Evolutionary conservation across 2,329 filamentous ascomycete genomes (phyloP), one percentile per base, ranked within the genome.

Genomic region (Didymella pinodella): DNA sequence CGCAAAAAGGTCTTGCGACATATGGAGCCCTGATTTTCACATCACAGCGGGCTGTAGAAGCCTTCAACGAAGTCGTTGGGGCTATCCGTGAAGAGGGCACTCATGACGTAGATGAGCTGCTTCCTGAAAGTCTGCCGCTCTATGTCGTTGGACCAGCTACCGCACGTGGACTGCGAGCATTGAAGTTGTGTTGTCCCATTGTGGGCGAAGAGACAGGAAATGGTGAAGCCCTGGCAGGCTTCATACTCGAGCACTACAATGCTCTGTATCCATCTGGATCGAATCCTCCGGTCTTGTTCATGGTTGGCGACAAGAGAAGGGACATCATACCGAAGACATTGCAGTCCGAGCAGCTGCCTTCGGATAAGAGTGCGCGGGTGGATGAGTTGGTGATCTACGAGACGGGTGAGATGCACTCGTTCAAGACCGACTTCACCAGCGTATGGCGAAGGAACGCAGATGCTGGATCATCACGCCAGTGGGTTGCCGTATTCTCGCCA

Each of bases 281-380:
- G 14, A 86, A 87, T 67, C 87, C 84, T 0, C 85, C 90, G 0
- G 76, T 98, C 5, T 80, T 98, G 0, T 99, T 98, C 75, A 84
- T 96, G 14, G 93, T 96, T 0, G 95, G 95, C 20, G 94, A 97
- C 74, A 91, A 93, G 73, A 86, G 93, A 54, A 83, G 95, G 44
- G 95, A 98, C 74, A 87, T 97, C 65, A 97, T 99, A 63, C 93
- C 95, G 1, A 91, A 86, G 67, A 92, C 86, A 1, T 80, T 98
- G 36, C 90, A 88, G 82, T 84, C 85, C 38, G 72, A 80, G 0
- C 67, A 73, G 0, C 77, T 93, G 8, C 76, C 83, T 0, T 63
- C 73, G 0, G 71, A 80, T 14, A 76, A 77, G 51, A 81, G 85
- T 48, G 90, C 95, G 22, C 77, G 76, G 7, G 90, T 98, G 1